These are phyloP conservation scores for Globisporangium takayamanum DNA, from an alignment of 352 stramenopile species.

Conservation along the genomic window DNA sequence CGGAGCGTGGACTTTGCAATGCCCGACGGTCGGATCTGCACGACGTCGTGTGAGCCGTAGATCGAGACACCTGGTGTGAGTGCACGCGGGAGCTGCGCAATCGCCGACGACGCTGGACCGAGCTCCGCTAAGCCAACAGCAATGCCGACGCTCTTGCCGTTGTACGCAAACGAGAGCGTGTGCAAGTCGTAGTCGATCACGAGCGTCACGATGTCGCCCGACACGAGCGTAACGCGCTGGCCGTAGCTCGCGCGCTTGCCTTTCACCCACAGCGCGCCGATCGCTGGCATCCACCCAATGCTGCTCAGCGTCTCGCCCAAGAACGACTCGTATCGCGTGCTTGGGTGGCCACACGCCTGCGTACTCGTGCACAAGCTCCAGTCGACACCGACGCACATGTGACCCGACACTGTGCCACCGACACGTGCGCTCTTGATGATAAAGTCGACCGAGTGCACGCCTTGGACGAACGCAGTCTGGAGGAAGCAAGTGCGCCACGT, in stretches of 20 bases:
- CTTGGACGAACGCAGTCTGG: slow-evolving; percentile 51
- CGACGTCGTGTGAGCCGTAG: slow-evolving; percentile 62
- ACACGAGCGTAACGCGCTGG: slow-evolving; percentile 26
- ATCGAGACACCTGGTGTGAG: slow-evolving; percentile 57
- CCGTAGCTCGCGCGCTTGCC: slow-evolving; percentile 52
- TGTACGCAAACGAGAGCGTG: slow-evolving; percentile 65
- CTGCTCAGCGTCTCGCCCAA: slow-evolving; percentile 42
- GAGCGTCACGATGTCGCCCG: slow-evolving; percentile 71
- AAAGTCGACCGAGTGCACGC: slow-evolving; percentile 75
- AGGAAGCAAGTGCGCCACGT: slow-evolving; percentile 65
- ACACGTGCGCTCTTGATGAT: slow-evolving; percentile 62
- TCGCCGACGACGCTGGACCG: slow-evolving; percentile 19
- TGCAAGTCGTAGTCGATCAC: slow-evolving; percentile 71
- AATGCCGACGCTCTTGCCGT: slow-evolving; percentile 49
- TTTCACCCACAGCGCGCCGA: slow-evolving; percentile 68
- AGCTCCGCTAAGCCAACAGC: slow-evolving; percentile 44
- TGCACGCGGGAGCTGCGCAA: slow-evolving; percentile 30
- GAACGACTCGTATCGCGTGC: slow-evolving; percentile 27
- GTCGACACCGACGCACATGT: slow-evolving; percentile 73
- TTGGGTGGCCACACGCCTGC: slow-evolving; percentile 1
- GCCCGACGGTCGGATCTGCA: slow-evolving; percentile 63
- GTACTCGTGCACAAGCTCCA: slow-evolving; percentile 25
- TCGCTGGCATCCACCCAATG: slow-evolving; percentile 82
- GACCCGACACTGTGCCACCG: slow-evolving; percentile 55
- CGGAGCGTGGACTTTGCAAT: slow-evolving; percentile 71